Base-by-base conservation (phyloP, 2,329 filamentous ascomycete species). In the Alternaria triticina region DNA sequence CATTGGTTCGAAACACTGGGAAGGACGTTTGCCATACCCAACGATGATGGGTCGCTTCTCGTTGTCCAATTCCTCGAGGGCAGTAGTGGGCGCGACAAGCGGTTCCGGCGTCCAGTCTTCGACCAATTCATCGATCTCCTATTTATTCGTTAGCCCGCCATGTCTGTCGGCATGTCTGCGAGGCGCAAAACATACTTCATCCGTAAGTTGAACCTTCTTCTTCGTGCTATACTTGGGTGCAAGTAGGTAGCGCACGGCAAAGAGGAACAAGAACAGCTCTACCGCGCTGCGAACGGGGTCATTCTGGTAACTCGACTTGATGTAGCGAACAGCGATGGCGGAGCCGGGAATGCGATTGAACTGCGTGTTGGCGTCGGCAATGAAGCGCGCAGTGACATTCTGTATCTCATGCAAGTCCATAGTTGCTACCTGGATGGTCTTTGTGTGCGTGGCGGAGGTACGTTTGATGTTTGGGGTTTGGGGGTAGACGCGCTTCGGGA, bases 31-130 rank as follows among this genome's bases (percentile, higher is more conserved):
- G 7, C 12, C 66, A 12, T 86, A 96, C 93, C 96, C 96, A 68
- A 95, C 89, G 78, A 99, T 92, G 22, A 98, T 86, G 6, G 95
- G 93, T 52, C 93, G 83, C 78, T 90, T 96, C 75, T 98, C 95
- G 63, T 91, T 88, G 77, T 97, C 94, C 46, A 87, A 83, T 74
- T 92, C 89, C 81, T 99, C 95, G 54, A 95, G 86, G 1, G 88
- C 70, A 1, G 91, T 94, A 66, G 90, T 88, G 23, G 89, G 85
- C 6, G 89, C 85, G 25, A 97, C 95, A 46, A 99, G 86, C 13
- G 96, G 94, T 81, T 99, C 96, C 0, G 96, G 96, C 8, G 89
- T 91, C 96, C 96, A 99, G 71, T 99, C 96, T 59, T 97, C 94
- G 46, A 99, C 92, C 62, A 99, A 83, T 76, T 99, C 96, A 76